Evolutionary conservation across 129 eudicot species (phyloP), one percentile per base, ranked within the genome.

Genomic region (Erigeron canadensis): DNA sequence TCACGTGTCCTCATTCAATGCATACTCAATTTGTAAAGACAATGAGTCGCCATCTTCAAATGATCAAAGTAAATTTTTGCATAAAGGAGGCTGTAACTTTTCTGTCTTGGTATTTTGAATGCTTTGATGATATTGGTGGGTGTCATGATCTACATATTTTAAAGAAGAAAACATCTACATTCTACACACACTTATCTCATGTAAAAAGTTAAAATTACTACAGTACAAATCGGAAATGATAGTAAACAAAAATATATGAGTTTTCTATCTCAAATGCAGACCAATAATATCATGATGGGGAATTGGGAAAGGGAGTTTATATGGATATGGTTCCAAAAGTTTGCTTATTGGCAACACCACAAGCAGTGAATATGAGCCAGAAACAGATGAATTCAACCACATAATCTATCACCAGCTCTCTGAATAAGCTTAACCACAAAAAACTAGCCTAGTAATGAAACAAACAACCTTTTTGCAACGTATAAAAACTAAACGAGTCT

Each of bases 351-450:
- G 67, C 59, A 45, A 55, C 67, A 57, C 8, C 59, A 21, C 54
- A 56, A 55, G 63, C 53, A 57, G 56, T 54, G 75, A 54, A 70
- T 8, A 9, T 47, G 60, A 61, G 61, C 76, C 75, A 23, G 60
- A 59, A 64, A 59, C 68, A 43, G 4, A 16, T 61, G 11, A 61
- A 46, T 47, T 47, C 16, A 17, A 61, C 22, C 53, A 7, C 63
- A 61, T 62, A 47, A 17, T 45, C 44, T 38, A 67, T 37, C 74
- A 37, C 4, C 45, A 48, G 11, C 19, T 39, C 10, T 44, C 13
- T 28, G 34, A 45, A 42, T 55, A 64, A 21, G 13, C 16, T 70
- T 71, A 59, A 8, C 66, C 21, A 46, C 62, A 34, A 45, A 8
- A 8, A 71, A 56, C 41, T 63, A 23, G 70, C 48, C 57, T 63